A percentile compares a stretch with the other conserved stretches of the same genome.
Conservation (phyloP, 257 asterid genomes). For the Thymus quinquecostatus region DNA sequence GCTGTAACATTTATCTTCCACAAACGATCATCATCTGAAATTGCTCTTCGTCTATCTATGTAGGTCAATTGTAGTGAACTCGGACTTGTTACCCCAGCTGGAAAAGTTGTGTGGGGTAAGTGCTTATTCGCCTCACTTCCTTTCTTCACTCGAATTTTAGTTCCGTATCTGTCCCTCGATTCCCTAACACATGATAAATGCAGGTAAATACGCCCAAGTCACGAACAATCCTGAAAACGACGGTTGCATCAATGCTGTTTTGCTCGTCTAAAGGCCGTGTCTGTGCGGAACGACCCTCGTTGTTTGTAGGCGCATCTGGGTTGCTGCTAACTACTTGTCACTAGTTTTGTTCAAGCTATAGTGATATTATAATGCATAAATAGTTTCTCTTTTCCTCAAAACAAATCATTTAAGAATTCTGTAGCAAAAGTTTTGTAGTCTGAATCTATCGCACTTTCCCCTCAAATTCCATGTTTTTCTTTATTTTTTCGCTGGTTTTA, state of each 20-base stretch:
- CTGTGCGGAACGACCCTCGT: conserved; percentile 27
- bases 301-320: neutral
- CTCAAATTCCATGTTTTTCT: neutral
- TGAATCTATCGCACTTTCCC: neutral
- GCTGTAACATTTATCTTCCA: neutral
- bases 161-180: neutral
- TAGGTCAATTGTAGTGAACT: conserved; percentile 94
- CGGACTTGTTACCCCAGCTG: conserved; percentile 97
- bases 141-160: too few species aligned
- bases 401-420: conserved; percentile 4
- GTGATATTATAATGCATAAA: conserved; percentile 1
- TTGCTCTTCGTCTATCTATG: conserved; percentile 21
- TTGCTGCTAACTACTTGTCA: conserved; percentile 11
- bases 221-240: conserved; percentile 97
- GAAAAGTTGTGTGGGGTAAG: conserved; percentile 98
- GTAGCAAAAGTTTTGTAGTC: neutral
- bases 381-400: neutral
- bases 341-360: conserved; percentile 19
- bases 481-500: neutral
- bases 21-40: conserved; percentile 1
- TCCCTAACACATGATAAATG: conserved; percentile 26
- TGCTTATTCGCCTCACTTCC: neutral
- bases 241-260: conserved; percentile 91
- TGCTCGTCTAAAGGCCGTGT: conserved; percentile 70
- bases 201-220: conserved; percentile 97